Evolutionary conservation across 371 early-diverging fungal species (phyloP), one percentile per base, ranked within the genome.

Genomic region (Phascolomyces articulosus): DNA sequence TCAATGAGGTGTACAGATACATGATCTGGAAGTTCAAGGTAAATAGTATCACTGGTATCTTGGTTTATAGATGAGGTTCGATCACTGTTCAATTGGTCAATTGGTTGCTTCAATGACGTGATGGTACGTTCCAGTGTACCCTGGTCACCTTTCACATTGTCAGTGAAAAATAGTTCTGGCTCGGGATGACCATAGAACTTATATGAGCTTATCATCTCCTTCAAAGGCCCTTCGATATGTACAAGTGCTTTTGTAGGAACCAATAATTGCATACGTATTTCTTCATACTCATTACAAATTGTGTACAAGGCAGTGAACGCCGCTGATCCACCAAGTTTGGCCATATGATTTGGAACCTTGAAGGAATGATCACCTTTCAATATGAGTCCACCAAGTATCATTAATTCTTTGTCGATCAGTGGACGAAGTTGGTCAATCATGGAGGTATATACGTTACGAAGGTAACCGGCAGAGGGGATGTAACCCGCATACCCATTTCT

Each of bases 381-480:
- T 7, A 51, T 51, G 15, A 51, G 20, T 23, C 6, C 51, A 10
- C 51, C 24, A 51, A 51, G 1, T 23, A 51, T 24, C 7, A 15
- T 15, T 6, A 51, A n/a, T 23, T 51, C 51, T 24, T 51, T 51
- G 15, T 51, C 51, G 10, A 51, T 62, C 24, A 55, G 10, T 28
- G 28, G 55, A 18, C 40, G 54, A 23, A 53, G 40, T 27, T 40
- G 41, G 21, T 54, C 62, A 26, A 62, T 4, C 4, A 38, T 31
- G 11, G 16, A 10, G 7, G 55, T 54, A n/a, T 56, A 57, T 10
- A 57, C 41, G 4, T 34, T 16, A 3, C 58, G 44, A 20, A 64
- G 41, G 27, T 64, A 57, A n/a, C 56, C 58, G 13, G 58, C n/a
- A 3, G 64, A 56, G 2, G 58, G 58, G 8, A 64, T 20, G 24